phyloP scores from a whole-genome alignment of 371 early-diverging fungal species.

The Mucor saturninus region DNA sequence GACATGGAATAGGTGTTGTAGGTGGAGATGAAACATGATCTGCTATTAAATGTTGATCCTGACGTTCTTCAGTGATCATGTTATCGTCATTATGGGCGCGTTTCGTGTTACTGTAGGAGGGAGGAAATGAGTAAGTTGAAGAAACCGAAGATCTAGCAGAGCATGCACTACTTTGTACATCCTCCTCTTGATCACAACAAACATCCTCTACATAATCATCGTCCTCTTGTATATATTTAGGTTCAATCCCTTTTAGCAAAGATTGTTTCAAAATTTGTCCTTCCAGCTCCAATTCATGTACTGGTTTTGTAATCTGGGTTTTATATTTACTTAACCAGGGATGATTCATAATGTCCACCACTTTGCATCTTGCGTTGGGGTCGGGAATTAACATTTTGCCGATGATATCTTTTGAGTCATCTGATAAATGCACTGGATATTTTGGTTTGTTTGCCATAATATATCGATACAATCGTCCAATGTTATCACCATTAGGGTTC shows the following conservation, averaged over 20 bases:
- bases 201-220: slow-evolving; percentile 9
- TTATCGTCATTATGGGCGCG: slow-evolving; percentile 2
- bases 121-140: slow-evolving; percentile 19
- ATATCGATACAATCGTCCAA: slow-evolving; percentile 93
- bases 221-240: neutral
- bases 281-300: slow-evolving; percentile 30
- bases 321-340: slow-evolving; percentile 58
- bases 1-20: slow-evolving; percentile 4
- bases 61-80: neutral
- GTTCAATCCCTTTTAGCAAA: slow-evolving; percentile 10
- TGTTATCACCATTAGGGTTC: slow-evolving; percentile 97
- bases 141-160: slow-evolving; percentile 19
- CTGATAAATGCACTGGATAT: slow-evolving; percentile 84
- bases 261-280: slow-evolving; percentile 15
- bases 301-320: slow-evolving; percentile 28
- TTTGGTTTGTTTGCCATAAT: slow-evolving; percentile 88
- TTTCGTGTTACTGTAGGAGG: slow-evolving; percentile 22
- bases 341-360: slow-evolving; percentile 85
- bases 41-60: neutral
- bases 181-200: slow-evolving; percentile 2
- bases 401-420: slow-evolving; percentile 79
- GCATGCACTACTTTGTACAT: slow-evolving; percentile 5
- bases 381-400: slow-evolving; percentile 92
- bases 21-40: neutral
- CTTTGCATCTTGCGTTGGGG: slow-evolving; percentile 82